phyloP scores from a whole-genome alignment of 192 early-diverging fungal species.

The Coemansia sp. region DNA sequence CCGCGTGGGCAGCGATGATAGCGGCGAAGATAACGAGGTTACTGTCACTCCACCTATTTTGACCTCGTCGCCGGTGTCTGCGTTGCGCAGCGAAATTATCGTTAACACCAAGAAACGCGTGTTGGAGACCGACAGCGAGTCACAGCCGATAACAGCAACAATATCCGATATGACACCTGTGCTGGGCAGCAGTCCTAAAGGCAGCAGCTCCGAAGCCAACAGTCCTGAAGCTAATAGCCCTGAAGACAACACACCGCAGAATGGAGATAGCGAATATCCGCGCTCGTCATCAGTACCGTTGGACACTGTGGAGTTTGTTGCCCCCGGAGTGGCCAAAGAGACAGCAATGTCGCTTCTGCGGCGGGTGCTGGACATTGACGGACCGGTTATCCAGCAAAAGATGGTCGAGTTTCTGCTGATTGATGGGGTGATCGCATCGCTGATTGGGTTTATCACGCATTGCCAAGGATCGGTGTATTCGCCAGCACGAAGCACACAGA shows the following conservation, averaged over 20 bases:
- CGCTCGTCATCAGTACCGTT: slow-evolving; percentile 35
- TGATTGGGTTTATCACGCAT: slow-evolving; percentile 52
- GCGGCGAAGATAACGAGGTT: not conserved
- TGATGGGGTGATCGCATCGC: slow-evolving; percentile 53
- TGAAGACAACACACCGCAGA: not conserved
- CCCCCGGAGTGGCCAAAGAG: slow-evolving; percentile 48
- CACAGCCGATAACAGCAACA: not conserved
- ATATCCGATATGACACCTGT: not conserved
- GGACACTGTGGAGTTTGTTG: slow-evolving; percentile 48
- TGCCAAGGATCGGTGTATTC: slow-evolving; percentile 46
- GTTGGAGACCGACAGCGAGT: not conserved
- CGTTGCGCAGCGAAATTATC: not conserved
- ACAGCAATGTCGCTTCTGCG: slow-evolving; percentile 48
- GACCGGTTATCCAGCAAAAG: slow-evolving; percentile 52
- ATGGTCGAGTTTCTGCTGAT: slow-evolving; percentile 57
- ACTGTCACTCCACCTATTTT: not conserved
- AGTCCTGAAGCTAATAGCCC: not conserved
- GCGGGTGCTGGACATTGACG: slow-evolving; percentile 53
- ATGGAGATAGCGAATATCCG: not conserved
- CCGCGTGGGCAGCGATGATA: slow-evolving; percentile 12
- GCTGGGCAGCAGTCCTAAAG: not conserved
- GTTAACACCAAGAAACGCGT: not conserved
- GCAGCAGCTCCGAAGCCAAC: too few relatives aligned
- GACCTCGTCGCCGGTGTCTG: not conserved
- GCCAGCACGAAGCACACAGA: slow-evolving; percentile 22